These are phyloP conservation scores for Cordyceps cicadae DNA, from an alignment of 2,329 filamentous ascomycete genomes.

Conservation along the genomic window DNA sequence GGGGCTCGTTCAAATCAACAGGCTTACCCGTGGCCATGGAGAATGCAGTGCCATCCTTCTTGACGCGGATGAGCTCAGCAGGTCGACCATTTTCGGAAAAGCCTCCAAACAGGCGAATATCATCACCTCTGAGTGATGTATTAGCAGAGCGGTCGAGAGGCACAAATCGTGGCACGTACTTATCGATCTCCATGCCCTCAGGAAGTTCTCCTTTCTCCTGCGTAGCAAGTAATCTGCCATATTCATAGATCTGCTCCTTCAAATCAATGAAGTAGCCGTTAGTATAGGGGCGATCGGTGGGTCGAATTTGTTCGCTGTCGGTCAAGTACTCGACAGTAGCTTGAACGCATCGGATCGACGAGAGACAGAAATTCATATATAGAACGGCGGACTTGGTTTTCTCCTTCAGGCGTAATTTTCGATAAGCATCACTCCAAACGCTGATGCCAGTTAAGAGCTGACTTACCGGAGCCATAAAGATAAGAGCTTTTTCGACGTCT, in stretches of 20 bases:
- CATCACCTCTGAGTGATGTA: slow-evolving; percentile 40
- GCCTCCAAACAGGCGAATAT: slow-evolving; percentile 74
- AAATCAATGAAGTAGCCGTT: slow-evolving; percentile 96
- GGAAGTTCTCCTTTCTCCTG: slow-evolving; percentile 57
- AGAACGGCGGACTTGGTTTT: slow-evolving; percentile 59
- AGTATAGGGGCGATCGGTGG: slow-evolving; percentile 82
- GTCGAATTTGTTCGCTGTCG: slow-evolving; percentile 78
- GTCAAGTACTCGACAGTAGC: slow-evolving; percentile 77
- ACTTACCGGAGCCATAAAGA: slow-evolving; percentile 93
- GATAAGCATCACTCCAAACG: slow-evolving; percentile 58
- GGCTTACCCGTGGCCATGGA: slow-evolving; percentile 65
- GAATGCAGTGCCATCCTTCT: slow-evolving; percentile 70
- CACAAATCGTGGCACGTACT: slow-evolving; percentile 38
- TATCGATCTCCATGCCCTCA: slow-evolving; percentile 49
- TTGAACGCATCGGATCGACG: slow-evolving; percentile 83
- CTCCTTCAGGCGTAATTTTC: slow-evolving; percentile 67
- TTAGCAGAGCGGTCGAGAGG: slow-evolving; percentile 24
- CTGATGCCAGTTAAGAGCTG: slow-evolving; percentile 45
- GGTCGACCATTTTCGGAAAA: slow-evolving; percentile 73
- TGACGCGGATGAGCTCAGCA: slow-evolving; percentile 74
- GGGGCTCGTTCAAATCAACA: slow-evolving; percentile 46
- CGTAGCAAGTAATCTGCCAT: slow-evolving; percentile 75
- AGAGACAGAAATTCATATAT: slow-evolving; percentile 84
- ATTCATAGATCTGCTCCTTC: slow-evolving; percentile 83
- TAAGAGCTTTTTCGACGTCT: slow-evolving; percentile 87